Evolutionary conservation across 176 grass and related monocot species (phyloP).

Genomic region (Poa annua): DNA sequence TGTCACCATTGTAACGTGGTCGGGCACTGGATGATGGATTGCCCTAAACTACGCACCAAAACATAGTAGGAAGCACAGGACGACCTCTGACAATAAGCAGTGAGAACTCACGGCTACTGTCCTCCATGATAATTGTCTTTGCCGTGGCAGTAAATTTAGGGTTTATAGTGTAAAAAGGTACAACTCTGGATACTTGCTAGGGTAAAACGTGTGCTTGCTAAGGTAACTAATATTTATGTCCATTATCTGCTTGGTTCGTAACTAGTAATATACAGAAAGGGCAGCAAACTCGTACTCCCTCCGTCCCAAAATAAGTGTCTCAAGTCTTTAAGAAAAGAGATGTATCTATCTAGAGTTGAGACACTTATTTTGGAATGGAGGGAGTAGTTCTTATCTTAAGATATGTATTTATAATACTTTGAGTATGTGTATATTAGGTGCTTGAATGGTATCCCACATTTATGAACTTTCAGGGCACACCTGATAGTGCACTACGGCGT

Average conservation of each 20-base stretch:
- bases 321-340: too few relatives aligned
- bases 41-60: neutral
- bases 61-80: slow-evolving; percentile 6
- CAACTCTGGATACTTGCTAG: neutral
- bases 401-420: neutral
- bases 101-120: neutral
- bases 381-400: neutral
- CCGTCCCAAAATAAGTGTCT: too few relatives aligned
- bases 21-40: slow-evolving; percentile 31
- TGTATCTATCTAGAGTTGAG: too few relatives aligned
- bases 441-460: neutral
- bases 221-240: neutral
- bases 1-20: slow-evolving; percentile 32
- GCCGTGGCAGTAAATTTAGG: neutral
- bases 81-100: neutral
- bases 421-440: neutral
- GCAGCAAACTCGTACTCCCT: neutral
- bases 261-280: neutral
- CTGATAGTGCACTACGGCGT: neutral
- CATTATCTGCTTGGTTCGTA: neutral
- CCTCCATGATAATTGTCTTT: neutral
- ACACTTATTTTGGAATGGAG: too few relatives aligned
- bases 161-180: neutral
- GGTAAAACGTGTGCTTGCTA: neutral
- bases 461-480: neutral